Percentiles rank a stretch among this genome's conserved stretches.
phyloP scores from a whole-genome alignment of 2,329 filamentous ascomycete species.

The Penicillium nordicum region DNA sequence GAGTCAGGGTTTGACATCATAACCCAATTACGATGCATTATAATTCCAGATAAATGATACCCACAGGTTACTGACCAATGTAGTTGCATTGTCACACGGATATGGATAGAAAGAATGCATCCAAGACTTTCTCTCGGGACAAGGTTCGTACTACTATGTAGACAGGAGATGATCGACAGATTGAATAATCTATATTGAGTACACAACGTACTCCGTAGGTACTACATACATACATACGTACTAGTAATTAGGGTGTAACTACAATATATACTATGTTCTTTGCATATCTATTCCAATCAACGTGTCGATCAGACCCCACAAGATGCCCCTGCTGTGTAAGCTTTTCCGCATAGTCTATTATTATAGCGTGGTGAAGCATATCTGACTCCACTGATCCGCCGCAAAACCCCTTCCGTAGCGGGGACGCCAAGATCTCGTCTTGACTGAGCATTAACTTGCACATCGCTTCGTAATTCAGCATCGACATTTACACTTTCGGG shows the following conservation, averaged over 20 bases:
- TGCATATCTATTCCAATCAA: conserved; percentile 15
- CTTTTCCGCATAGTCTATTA: background rate
- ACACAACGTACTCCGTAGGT: background rate
- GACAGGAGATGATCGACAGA: conserved; percentile 20
- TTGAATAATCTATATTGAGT: conserved; percentile 13
- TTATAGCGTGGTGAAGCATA: background rate
- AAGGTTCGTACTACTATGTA: conserved; percentile 16
- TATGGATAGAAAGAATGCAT: conserved; percentile 17
- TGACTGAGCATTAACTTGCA: conserved; percentile 5
- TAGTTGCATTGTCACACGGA: conserved; percentile 11
- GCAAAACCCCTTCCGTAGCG: background rate
- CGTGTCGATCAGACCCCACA: conserved; percentile 19
- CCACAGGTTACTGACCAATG: conserved; percentile 4
- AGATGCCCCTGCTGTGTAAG: background rate
- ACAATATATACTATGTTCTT: background rate
- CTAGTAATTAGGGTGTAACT: background rate
- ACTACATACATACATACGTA: background rate
- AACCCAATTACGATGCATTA: conserved; percentile 6
- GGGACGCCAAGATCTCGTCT: conserved; percentile 3
- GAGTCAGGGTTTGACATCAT: background rate
- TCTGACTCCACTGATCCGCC: conserved; percentile 7
- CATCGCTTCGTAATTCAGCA: background rate
- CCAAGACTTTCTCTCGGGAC: background rate
- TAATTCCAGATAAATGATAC: background rate
- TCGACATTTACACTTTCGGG: background rate